Evolutionary conservation across 2,329 filamentous ascomycete genomes (phyloP), one percentile per base, ranked within the genome.

Genomic region (Fusarium brachygibbosum): DNA sequence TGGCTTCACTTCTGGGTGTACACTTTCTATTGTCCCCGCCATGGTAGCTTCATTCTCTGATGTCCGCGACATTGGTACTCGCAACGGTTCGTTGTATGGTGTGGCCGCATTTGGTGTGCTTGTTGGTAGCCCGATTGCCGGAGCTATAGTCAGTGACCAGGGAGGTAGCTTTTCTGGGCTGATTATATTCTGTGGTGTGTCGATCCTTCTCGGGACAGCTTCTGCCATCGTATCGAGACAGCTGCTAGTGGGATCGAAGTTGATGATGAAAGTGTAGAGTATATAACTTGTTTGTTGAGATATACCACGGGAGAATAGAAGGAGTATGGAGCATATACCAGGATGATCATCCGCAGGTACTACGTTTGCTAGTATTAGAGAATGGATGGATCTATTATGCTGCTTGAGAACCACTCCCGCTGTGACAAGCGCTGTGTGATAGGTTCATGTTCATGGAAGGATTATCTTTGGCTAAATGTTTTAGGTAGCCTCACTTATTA

Each of bases 31-130:
- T 0, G 68, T 72, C 1, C 76, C 79, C 0, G 76, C 76, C 1
- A 71, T 79, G 13, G 66, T 79, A 3, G 78, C 77, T 1, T 85
- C 89, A 51, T 86, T 90, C 49, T 86, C 84, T 0, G 83, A 86
- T 38, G 79, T 88, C 31, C 77, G 82, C 1, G 81, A 87, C 64
- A 84, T 90, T 3, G 88, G 88, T 0, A 79, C 85, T 0, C 80
- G 87, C 2, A 86, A 82, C 1, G 88, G 88, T 1, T 46, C 68
- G 0, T 49, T 68, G 8, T 76, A 66, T 4, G 58, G 62, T 0
- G 37, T 68, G 5, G 21, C 63, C 0, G 62, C 74, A 0, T 51
- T 76, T 13, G 70, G 67, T 3, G 72, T 49, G 0, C 57, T 76
- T 1, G 55, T 72, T 2, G 67, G 71, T 5, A 69, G 63, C 3